A percentile compares a stretch with the other conserved stretches of the same genome.
Evolutionary conservation across 805 yeast species (phyloP).

Genomic region (Ogataea angusta): DNA sequence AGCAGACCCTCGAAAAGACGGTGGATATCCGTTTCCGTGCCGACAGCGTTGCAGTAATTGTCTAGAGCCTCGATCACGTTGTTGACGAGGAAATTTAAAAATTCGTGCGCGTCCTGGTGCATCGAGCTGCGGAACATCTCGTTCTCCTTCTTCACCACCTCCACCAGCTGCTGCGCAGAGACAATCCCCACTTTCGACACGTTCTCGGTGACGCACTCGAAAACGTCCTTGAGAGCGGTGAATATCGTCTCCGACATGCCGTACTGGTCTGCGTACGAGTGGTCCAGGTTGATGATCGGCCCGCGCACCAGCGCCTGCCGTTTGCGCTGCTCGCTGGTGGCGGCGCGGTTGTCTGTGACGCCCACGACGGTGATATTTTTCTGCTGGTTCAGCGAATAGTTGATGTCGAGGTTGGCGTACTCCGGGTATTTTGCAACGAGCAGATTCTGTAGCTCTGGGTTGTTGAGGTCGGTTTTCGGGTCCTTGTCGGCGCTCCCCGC

Average conservation of each 20-base stretch:
- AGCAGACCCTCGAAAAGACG: constrained; percentile 79
- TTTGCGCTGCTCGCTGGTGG: constrained; percentile 69
- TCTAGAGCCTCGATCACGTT: constrained; percentile 55
- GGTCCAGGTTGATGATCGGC: constrained; percentile 81
- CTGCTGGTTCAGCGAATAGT: constrained; percentile 39
- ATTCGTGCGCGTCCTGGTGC: constrained; percentile 99
- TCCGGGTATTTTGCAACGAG: constrained; percentile 29
- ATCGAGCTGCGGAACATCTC: constrained; percentile 81
- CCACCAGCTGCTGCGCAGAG: constrained; percentile 73
- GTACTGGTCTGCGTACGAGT: constrained; percentile 52
- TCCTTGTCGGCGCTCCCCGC: constrained; percentile 3
- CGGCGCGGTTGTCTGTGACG: constrained; percentile 37
- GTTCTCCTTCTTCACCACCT: constrained; percentile 75
- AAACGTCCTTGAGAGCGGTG: constrained; percentile 76
- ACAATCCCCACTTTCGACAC: constrained; percentile 72
- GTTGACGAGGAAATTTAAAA: constrained; percentile 81
- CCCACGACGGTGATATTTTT: constrained; percentile 46
- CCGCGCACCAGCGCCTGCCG: constrained; percentile 74
- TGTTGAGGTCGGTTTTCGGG: constrained; percentile 10
- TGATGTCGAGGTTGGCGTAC: constrained; percentile 34
- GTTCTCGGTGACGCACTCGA: constrained; percentile 78
- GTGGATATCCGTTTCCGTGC: constrained; percentile 37
- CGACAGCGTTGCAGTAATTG: constrained; percentile 20
- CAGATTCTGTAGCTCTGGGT: constrained; percentile 20
- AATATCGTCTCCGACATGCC: constrained; percentile 49